These are phyloP conservation scores for Phanerodontia chrysosporium DNA, from an alignment of 768 basidiomycete genomes.

Conservation along the genomic window DNA sequence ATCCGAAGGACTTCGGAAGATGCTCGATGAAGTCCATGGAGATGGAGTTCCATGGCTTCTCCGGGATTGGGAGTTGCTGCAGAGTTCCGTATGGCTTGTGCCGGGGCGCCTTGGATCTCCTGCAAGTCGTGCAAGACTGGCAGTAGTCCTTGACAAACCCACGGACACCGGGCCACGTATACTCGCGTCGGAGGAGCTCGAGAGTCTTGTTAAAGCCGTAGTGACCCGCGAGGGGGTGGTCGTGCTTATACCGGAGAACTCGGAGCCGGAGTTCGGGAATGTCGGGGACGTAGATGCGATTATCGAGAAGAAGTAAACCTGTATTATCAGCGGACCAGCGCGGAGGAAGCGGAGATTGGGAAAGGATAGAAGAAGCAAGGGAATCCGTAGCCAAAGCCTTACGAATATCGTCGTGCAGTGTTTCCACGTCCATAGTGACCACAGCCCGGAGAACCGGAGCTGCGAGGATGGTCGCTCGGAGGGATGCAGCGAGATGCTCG, in stretches of 20 bases:
- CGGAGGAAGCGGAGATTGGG: slow-evolving; percentile 14
- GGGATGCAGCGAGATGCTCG: slow-evolving; percentile 6
- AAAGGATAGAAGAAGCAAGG: slow-evolving; percentile 17
- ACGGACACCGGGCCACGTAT: slow-evolving; percentile 35
- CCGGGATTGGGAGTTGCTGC: slow-evolving; percentile 28
- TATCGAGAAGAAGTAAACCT: slow-evolving; percentile 23
- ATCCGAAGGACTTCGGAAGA: slow-evolving; percentile 18
- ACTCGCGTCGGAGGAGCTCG: slow-evolving; percentile 30
- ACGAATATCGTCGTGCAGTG: slow-evolving; percentile 18
- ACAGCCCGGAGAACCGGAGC: slow-evolving; percentile 4
- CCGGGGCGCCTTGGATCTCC: slow-evolving; percentile 23
- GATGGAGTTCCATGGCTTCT: slow-evolving; percentile 15
- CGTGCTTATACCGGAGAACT: slow-evolving; percentile 32
- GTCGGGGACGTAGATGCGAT: slow-evolving; percentile 28
- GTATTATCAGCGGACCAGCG: slow-evolving; percentile 5
- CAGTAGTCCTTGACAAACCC: slow-evolving; percentile 29
- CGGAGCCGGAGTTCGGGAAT: slow-evolving; percentile 22
- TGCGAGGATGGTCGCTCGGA: neutral
- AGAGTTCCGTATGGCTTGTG: slow-evolving; percentile 27
- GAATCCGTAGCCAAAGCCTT: slow-evolving; percentile 16
- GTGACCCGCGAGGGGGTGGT: slow-evolving; percentile 36
- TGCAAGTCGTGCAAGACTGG: slow-evolving; percentile 26
- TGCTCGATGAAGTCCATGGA: slow-evolving; percentile 22
- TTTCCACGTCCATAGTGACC: slow-evolving; percentile 17
- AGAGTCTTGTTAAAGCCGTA: slow-evolving; percentile 33